Base-by-base conservation (phyloP, 225 moss, liverwort and hornwort genomes). In the Takakia lepidozioides region DNA sequence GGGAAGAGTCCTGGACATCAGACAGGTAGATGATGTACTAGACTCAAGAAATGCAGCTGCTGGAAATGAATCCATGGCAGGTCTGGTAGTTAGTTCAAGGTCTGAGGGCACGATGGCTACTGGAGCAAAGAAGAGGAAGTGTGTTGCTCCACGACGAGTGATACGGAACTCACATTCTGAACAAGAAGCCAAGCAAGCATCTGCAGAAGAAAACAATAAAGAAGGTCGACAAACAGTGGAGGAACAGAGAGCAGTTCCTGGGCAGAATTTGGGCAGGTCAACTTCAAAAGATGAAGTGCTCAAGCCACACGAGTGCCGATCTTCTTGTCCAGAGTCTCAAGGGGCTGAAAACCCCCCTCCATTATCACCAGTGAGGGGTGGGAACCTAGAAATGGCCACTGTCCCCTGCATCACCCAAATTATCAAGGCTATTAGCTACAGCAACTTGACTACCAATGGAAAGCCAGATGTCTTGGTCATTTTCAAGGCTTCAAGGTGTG, bases 401-500 rank as follows among this genome's bases (percentile, higher is more conserved):
- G 41, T 39, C 11, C 65, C 65, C 4, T 66, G 48, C 45, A 66
- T 75, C 57, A 75, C 70, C 19, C 61, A 70, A 27, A 75, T 75
- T 20, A 61, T 65, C 40, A 75, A 75, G 58, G 75, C 75, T 23
- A 62, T 70, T 28, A 75, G 70, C 41, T 75, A 75, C 40, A 65
- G 65, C 57, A 43, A 66, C 54, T 44, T 53, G 22, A 57, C 37
- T 34, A 27, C 29, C 1, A 43, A 47, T 32, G 70, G 61, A 30
- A 75, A 64, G 49, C 75, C 65, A 55, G 70, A 75, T 10, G 75
- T 75, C 15, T 29, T 75, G 29, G 75, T 75, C 19, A 57, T 62
- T 35, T 75, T 75, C 26, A 75, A 70, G 49, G 75, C 65, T 29
- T 61, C 70, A 30, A 75, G 70, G 75, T 70, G 41, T 38, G 18